Evolutionary conservation across 2,329 filamentous ascomycete species (phyloP), one percentile per base, ranked within the genome.

Genomic region (Chaetomiaceae sp.): DNA sequence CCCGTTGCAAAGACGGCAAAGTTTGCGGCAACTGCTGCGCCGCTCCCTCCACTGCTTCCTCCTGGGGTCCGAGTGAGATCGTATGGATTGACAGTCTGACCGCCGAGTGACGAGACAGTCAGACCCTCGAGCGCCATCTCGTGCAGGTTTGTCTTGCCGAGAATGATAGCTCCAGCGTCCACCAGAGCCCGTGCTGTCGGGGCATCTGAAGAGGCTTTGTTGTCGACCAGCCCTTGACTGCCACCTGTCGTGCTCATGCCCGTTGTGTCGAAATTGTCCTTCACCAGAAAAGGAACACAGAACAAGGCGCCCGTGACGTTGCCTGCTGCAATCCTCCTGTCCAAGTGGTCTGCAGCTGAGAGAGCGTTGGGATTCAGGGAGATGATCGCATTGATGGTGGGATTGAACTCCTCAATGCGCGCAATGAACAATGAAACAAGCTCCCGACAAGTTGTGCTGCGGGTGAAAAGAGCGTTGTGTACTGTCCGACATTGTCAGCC

Each of bases 11-110:
- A 71, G 0, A 86, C 72, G 1, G 77, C 79, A 51, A 86, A 75
- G 20, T 75, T 80, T 11, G 69, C 62, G 4, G 68, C 81, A 25
- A 86, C 70, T 0, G 80, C 81, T 0, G 80, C 81, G 0, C 79
- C 82, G 1, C 79, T 82, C 0, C 83, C 84, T 10, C 82, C 82
- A 27, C 80, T 84, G 40, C 78, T 82, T 1, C 83, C 84, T 3
- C 83, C 84, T 0, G 83, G 82, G 0, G 83, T 86, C n/a, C 86
- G 76, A 0, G 73, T 75, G 1, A 71, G 65, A 64, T 88, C 83
- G 58, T 89, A 88, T 0, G 84, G 82, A 63, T 86, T 86, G 55
- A 80, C 64, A 0, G 82, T 85, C 65, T 87, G 84, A 0, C 84
- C 83, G 11, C 81, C 82, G 0, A 84, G 64, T 0, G 80, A 84